Evolutionary conservation across 371 early-diverging fungal species (phyloP), one percentile per base, ranked within the genome.

Genomic region (Cladochytrium tenue): DNA sequence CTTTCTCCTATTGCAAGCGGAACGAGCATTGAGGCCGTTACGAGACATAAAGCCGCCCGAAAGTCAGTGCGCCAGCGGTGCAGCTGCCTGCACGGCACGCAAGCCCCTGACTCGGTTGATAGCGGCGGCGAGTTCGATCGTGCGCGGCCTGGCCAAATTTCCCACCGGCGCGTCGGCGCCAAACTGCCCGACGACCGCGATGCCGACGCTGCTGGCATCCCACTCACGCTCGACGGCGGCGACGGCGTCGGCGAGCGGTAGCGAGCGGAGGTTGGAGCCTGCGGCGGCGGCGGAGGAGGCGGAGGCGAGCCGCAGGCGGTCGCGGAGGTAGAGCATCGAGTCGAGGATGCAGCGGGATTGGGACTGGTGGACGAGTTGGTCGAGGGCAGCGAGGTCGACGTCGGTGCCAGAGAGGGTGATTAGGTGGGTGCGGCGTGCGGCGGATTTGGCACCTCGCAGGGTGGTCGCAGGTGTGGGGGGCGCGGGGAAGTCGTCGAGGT

Each of bases 331-430:
- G 32, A 26, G 13, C 2, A 81, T 53, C 31, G 73, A 58, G 20
- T 58, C 62, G 1, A 80, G 69, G 52, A 82, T 76, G 53, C 64
- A 62, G 26, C 79, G 68, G 32, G 81, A 70, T 60, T 82, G 82
- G 13, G 81, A 79, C 1, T 43, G 28, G 5, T 73, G 71, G 5
- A 70, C 78, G 2, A 82, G 74, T 60, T 81, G 81, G 61, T 80
- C 81, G 25, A 82, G 69, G 15, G 73, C 77, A 0, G 77, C 68
- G 26, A 82, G 58, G 51, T 78, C 75, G 32, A 82, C 64, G 51
- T 72, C 68, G 25, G 50, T 33, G 23, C 68, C 72, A 17, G 4
- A n/a, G 35, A 72, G 43, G 68, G 17, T 35, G 32, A 55, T 62
- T 60, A 34, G 57, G 57, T 60, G 60, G 58, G 27, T 71, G 17